A percentile compares a stretch with the other conserved stretches of the same genome.
Conservation (phyloP, 768 basidiomycete genomes). For the Lactarius hengduanensis region DNA sequence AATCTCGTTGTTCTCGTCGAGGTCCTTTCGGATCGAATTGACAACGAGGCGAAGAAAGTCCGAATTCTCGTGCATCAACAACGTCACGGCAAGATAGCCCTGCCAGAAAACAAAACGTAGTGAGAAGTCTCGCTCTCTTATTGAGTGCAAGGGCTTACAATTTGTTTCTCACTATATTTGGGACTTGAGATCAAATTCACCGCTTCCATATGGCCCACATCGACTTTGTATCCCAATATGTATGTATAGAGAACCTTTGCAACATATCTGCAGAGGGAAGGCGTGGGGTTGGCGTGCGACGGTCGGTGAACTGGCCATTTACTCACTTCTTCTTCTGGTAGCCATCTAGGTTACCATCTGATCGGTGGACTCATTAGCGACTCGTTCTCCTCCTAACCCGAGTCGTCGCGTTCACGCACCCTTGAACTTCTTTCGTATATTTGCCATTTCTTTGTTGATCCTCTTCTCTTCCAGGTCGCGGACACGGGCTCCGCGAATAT, state of each 20-base stretch:
- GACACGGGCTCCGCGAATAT: constrained; percentile 94
- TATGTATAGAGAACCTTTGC: constrained; percentile 99
- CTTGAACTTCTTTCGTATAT: constrained; percentile 99
- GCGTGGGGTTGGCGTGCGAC: too few species aligned
- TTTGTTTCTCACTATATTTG: constrained; percentile 99
- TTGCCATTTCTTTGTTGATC: constrained; percentile 99
- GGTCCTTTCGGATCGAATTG: constrained; percentile 96
- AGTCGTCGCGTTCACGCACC: constrained; percentile 43
- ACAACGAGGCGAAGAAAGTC: constrained; percentile 95
- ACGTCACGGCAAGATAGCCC: constrained; percentile 97
- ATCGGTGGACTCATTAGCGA: constrained; percentile 6
- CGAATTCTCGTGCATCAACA: constrained; percentile 98
- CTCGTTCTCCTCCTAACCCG: neutral
- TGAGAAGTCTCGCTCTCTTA: constrained; percentile 14
- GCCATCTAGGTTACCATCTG: constrained; percentile 83
- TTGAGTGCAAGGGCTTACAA: constrained; percentile 53
- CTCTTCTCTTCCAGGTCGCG: constrained; percentile 97
- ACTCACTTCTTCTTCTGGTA: constrained; percentile 91
- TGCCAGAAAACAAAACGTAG: constrained; percentile 36
- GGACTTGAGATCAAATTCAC: constrained; percentile 94
- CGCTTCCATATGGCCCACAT: constrained; percentile 99
- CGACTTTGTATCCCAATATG: constrained; percentile 98
- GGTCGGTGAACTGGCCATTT: constrained; percentile 18
- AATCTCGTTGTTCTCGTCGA: constrained; percentile 92
- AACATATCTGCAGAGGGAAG: constrained; percentile 63